Base-by-base conservation (phyloP, 164 flowering plant genomes). In the Tinospora cordifolia region DNA sequence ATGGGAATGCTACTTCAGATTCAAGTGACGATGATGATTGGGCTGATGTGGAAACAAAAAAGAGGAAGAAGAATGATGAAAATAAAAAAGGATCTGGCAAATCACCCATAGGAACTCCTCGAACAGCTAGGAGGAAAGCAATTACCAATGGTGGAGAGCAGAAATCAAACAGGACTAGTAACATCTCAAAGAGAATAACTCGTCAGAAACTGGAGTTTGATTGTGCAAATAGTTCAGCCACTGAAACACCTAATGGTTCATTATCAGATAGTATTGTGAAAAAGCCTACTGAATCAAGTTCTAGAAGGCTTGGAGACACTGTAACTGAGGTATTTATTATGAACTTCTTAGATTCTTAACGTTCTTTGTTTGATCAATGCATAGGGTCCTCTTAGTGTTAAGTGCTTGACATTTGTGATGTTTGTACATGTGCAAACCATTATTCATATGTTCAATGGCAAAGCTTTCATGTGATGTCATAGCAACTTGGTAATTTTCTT, bases 1-100 rank as follows among this genome's bases (percentile, higher is more conserved):
- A 84, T 72, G 89, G 85, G 72, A 79, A 85, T 76, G 74, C 38
- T 68, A 62, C 88, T 69, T 83, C 90, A 57, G 85, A 83, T 75
- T 92, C 96, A 74, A 94, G 97, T 79, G 96, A 93, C 75, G 97
- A 92, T 78, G 95, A 89, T 67, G 90, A 83, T 51, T 85, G 83
- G 86, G 71, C 60, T 59, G 89, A 81, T 41, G 58, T 65, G 73
- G 72, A 65, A 22, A 64, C 74, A 26, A 79, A 79, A 63, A 79
- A 77, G 66, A 83, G 75, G 68, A 78, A 71, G 69, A 80, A 66
- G 65, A 79, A 65, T 30, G 63, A 59, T 30, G 65, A 14, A 49
- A 19, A 14, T 63, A 72, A 69, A 57, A 67, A 77, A 74, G 70
- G 10, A 44, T 66, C 54, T 74, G 44, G 44, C 44, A 10, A 13